Evolutionary conservation across 192 early-diverging fungal genomes (phyloP).

Genomic region (Mortierella alpina): DNA sequence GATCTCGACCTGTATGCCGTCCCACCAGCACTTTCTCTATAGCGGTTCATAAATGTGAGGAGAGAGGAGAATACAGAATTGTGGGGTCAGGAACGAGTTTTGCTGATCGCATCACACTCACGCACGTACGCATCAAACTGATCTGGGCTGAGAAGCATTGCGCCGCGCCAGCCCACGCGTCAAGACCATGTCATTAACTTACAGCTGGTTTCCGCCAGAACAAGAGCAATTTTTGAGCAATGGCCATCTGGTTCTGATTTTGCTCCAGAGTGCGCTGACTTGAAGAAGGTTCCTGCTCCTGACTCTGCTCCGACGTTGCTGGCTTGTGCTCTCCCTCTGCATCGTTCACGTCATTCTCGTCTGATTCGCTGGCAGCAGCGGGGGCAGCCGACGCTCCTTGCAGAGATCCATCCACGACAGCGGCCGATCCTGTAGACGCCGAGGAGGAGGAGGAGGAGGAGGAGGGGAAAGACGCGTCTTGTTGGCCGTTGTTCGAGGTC

Average conservation of each 20-base stretch:
- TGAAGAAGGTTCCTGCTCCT: neutral
- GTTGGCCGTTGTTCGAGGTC: neutral
- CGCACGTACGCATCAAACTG: too few species aligned
- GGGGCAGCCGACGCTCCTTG: too few species aligned
- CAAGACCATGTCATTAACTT: conserved; percentile 22
- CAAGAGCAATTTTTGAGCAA: conserved; percentile 78
- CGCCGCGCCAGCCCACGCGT: neutral
- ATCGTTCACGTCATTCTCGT: neutral
- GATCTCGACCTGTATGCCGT: conserved; percentile 74
- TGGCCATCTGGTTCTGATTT: conserved; percentile 73
- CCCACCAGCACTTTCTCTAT: conserved; percentile 87
- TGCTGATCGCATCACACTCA: too few species aligned
- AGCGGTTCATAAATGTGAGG: neutral
- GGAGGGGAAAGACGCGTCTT: too few species aligned
- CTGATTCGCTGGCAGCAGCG: neutral
- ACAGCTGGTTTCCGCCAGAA: conserved; percentile 86
- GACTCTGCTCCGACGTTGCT: neutral
- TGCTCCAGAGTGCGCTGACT: conserved; percentile 11
- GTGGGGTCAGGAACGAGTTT: too few species aligned
- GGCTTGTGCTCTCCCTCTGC: neutral
- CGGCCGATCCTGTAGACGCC: neutral
- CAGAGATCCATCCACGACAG: neutral
- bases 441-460: neutral
- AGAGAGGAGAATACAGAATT: neutral
- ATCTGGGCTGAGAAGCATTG: too few species aligned